A percentile compares a stretch with the other conserved stretches of the same genome.
Evolutionary conservation across 495 filamentous ascomycete species (phyloP).

Genomic region (Durotheca rogersii): DNA sequence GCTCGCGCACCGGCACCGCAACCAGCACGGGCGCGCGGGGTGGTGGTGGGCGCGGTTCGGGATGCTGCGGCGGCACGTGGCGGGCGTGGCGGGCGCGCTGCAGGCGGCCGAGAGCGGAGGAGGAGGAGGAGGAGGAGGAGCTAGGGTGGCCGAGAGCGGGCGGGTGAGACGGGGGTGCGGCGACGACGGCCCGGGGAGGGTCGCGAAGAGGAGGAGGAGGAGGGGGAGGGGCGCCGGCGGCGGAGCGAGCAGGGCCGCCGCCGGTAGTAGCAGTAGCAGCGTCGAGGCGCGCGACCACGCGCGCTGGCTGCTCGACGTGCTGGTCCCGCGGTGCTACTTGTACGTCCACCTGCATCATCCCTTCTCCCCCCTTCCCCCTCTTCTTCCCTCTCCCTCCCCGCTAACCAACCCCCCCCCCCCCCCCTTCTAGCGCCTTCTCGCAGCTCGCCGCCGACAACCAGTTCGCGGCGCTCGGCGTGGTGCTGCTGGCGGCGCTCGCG

Average conservation of each 20-base stretch:
- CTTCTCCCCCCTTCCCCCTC: neutral
- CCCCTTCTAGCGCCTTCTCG: constrained; percentile 59
- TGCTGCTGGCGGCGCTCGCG: constrained; percentile 66
- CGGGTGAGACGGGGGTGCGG: constrained; percentile 20
- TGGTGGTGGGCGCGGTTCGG: constrained; percentile 77
- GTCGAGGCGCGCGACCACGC: constrained; percentile 25
- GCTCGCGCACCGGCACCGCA: constrained; percentile 76
- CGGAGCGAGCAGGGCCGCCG: constrained; percentile 16
- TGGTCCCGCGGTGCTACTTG: constrained; percentile 37
- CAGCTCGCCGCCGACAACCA: constrained; percentile 69
- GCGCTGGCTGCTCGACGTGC: constrained; percentile 38
- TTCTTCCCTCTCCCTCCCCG: neutral
- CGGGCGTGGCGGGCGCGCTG: constrained; percentile 48
- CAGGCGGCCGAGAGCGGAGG: constrained; percentile 5
- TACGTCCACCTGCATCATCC: constrained; percentile 15
- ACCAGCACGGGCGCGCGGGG: constrained; percentile 69
- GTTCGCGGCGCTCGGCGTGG: constrained; percentile 76
- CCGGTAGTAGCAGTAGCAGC: neutral
- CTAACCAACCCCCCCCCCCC: neutral
- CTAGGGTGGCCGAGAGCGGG: constrained; percentile 22
- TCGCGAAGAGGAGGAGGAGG: constrained; percentile 17
- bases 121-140: constrained; percentile 27
- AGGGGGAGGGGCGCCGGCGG: constrained; percentile 25
- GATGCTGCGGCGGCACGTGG: constrained; percentile 62
- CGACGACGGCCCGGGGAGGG: constrained; percentile 20